Evolutionary conservation across 78 protist genomes (phyloP).

Genomic region (Guillardia theta): DNA sequence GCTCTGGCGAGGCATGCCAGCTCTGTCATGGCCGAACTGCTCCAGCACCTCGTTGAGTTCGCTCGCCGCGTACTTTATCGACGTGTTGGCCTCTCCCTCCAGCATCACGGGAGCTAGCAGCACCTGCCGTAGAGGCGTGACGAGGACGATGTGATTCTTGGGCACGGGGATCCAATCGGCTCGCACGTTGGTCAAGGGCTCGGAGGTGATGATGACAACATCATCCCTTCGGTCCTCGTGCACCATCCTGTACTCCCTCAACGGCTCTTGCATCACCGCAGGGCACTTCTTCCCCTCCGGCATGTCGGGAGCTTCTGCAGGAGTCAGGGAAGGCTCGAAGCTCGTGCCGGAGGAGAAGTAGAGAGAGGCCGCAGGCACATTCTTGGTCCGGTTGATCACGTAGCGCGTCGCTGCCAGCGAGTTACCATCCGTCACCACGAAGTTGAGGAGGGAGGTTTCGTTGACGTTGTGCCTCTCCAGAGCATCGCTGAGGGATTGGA

Average conservation of each 20-base stretch:
- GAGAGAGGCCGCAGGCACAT: background rate
- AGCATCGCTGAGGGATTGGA: background rate
- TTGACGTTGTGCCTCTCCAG: background rate
- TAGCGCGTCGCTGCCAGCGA: constrained; percentile 48
- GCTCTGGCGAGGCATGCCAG: too few relatives aligned
- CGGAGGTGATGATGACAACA: constrained; percentile 5
- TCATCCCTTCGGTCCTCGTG: background rate
- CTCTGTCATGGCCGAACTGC: background rate
- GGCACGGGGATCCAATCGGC: constrained; percentile 46
- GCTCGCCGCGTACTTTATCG: too few relatives aligned
- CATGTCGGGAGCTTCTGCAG: background rate
- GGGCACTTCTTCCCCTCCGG: background rate
- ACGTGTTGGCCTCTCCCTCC: too few relatives aligned
- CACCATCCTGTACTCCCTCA: constrained; percentile 10
- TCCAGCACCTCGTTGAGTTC: background rate
- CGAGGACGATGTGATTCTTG: constrained; percentile 6
- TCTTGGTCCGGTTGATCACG: background rate
- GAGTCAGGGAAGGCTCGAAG: background rate
- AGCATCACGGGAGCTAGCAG: background rate
- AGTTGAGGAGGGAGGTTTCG: constrained; percentile 42
- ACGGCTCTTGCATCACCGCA: background rate
- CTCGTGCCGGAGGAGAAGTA: constrained; percentile 18
- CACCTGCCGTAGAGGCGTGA: background rate
- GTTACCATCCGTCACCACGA: constrained; percentile 49
- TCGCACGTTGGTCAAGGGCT: constrained; percentile 37